These are phyloP conservation scores for Aspergillus sp. DNA, from an alignment of 2,329 filamentous ascomycete species.

Conservation along the genomic window DNA sequence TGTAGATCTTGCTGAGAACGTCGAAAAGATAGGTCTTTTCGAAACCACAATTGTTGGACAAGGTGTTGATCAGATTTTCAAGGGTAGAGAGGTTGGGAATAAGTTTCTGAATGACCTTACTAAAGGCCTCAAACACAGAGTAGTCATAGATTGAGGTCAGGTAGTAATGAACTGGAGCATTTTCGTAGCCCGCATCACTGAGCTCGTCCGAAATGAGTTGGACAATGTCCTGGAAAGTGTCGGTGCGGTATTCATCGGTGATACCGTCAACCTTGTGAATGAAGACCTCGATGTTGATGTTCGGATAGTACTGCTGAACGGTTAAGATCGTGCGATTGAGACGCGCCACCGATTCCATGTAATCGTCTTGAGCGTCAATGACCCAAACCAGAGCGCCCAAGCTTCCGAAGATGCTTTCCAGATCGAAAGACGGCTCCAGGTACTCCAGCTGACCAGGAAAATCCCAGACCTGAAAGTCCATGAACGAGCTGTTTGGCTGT, in stretches of 20 bases:
- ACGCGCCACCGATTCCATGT: constrained; percentile 83
- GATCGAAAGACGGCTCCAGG: constrained; percentile 83
- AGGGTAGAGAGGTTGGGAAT: constrained; percentile 91
- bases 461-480: constrained; percentile 99
- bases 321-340: constrained; percentile 88
- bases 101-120: constrained; percentile 96
- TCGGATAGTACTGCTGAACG: constrained; percentile 83
- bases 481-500: constrained; percentile 73
- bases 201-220: constrained; percentile 96
- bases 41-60: constrained; percentile 90
- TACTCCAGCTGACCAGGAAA: constrained; percentile 95
- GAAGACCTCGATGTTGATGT: constrained; percentile 97
- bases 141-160: constrained; percentile 98
- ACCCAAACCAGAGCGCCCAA: constrained; percentile 97
- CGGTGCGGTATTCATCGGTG: constrained; percentile 92
- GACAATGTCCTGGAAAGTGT: constrained; percentile 94
- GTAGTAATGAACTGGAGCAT: constrained; percentile 91
- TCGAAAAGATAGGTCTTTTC: constrained; percentile 99
- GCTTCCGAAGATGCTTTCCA: constrained; percentile 90
- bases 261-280: constrained; percentile 99
- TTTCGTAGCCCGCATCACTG: constrained; percentile 88
- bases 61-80: constrained; percentile 89
- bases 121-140: constrained; percentile 97
- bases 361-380: constrained; percentile 97
- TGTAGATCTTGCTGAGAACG: constrained; percentile 97